Percentiles rank a stretch among this genome's conserved stretches.
These are phyloP conservation scores for Chamaecyparis obtusa DNA, from an alignment of 75 land plant genomes.

Conservation along the genomic window DNA sequence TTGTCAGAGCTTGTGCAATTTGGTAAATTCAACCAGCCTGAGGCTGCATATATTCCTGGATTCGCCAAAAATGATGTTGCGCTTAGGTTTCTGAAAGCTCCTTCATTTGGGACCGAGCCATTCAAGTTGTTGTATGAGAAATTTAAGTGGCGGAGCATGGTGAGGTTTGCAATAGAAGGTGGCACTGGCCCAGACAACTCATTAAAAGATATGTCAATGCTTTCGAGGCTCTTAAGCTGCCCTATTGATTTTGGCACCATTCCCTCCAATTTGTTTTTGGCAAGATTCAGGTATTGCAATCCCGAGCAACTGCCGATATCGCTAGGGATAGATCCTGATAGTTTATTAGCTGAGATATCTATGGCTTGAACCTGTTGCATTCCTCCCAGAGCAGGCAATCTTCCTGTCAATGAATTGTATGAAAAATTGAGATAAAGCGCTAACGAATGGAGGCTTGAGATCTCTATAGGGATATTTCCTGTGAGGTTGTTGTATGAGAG, in stretches of 20 bases:
- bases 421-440: constrained; percentile 27
- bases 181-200: constrained; percentile 32
- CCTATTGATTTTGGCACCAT: not conserved
- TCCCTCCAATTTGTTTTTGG: not conserved
- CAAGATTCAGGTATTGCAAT: constrained; percentile 9
- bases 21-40: not conserved
- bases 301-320: constrained; percentile 21
- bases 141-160: constrained; percentile 3
- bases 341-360: constrained; percentile 26
- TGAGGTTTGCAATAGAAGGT: not conserved
- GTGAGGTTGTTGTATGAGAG: not conserved
- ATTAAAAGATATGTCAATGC: constrained; percentile 31
- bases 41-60: constrained; percentile 17
- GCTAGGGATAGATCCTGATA: constrained; percentile 27
- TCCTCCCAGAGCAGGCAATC: not conserved
- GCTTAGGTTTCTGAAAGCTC: constrained; percentile 18
- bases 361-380: constrained; percentile 5
- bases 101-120: constrained; percentile 26
- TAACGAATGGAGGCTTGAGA: constrained; percentile 43
- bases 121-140: constrained; percentile 30
- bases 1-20: not conserved
- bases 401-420: constrained; percentile 7
- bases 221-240: not conserved
- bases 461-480: not conserved
- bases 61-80: constrained; percentile 21